These are phyloP conservation scores for Boletus mariae DNA, from an alignment of 1,284 basidiomycete genomes.

Conservation along the genomic window DNA sequence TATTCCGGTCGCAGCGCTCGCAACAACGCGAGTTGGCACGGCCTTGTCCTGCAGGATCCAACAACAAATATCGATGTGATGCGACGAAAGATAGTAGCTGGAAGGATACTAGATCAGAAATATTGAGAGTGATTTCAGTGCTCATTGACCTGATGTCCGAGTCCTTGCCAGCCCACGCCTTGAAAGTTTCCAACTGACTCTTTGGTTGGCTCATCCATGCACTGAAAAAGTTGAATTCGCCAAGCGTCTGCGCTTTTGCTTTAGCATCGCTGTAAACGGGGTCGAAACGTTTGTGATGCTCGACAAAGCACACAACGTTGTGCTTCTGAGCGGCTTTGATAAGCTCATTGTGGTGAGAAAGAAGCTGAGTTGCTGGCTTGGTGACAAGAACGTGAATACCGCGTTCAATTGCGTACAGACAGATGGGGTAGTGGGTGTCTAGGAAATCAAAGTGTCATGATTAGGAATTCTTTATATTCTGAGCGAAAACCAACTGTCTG, in stretches of 20 bases:
- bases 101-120: conserved; percentile 10
- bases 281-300: conserved; percentile 88
- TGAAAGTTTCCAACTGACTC: conserved; percentile 90
- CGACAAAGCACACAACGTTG: conserved; percentile 86
- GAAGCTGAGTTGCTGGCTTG: conserved; percentile 86
- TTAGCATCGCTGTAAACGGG: conserved; percentile 90
- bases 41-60: conserved; percentile 87
- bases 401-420: conserved; percentile 79
- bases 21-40: conserved; percentile 79
- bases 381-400: conserved; percentile 88
- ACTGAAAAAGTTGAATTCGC: conserved; percentile 90
- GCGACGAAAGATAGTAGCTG: conserved; percentile 91
- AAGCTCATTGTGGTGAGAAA: conserved; percentile 78
- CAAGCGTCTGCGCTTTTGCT: conserved; percentile 70
- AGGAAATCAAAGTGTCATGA: background rate
- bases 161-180: conserved; percentile 91
- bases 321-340: conserved; percentile 73
- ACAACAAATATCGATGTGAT: conserved; percentile 89
- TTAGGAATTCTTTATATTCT: background rate
- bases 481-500: conserved; percentile 59
- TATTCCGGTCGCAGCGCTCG: conserved; percentile 85
- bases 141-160: conserved; percentile 75
- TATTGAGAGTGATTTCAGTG: background rate
- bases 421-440: conserved; percentile 86
- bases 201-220: conserved; percentile 97